Evolutionary conservation across 768 basidiomycete species (phyloP), one percentile per base, ranked within the genome.

Genomic region (Fomitopsis serialis): DNA sequence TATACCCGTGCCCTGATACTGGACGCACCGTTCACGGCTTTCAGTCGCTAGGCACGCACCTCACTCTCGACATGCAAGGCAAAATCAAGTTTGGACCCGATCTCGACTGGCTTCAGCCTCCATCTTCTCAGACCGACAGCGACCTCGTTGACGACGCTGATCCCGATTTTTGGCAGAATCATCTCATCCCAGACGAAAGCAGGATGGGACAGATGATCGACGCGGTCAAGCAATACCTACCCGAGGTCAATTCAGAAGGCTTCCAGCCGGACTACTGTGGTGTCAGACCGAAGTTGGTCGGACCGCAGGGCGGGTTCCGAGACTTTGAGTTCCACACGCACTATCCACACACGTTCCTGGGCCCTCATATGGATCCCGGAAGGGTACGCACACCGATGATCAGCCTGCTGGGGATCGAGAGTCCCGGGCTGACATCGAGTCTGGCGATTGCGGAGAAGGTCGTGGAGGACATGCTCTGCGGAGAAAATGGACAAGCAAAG

Each of bases 51-150:
- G 96, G 97, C 2, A 95, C 93, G 11, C 97, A 98, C 70, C 74
- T 98, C 23, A 93, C 92, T 24, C 71, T 98, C 42, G 92, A 94
- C 67, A 64, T 98, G 56, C 78, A 86, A 45, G 89, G 90, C 0
- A 87, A 88, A 56, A 78, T 98, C 49, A 81, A 83, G 27, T 98
- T 98, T 68, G 96, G 96, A 0, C 96, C 96, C 4, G 92, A 98
- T 63, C 76, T 97, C 15, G 87, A 97, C 65, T 92, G 90, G 88
- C 75, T 97, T 60, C 73, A 78, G 2, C 82, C 85, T 2, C 78
- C 79, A 23, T 53, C 66, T 5, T 58, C 62, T 46, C 62, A 66
- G 19, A 66, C 65, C 27, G 66, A 68, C 22, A 55, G 66, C 23
- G 64, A 69, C 23, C 43, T 48, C 13, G 35, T 40, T 3, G 56